Percentiles rank a stretch among this genome's conserved stretches.
Conservation (phyloP, 106 monocot species). For the Chionographis japonica region DNA sequence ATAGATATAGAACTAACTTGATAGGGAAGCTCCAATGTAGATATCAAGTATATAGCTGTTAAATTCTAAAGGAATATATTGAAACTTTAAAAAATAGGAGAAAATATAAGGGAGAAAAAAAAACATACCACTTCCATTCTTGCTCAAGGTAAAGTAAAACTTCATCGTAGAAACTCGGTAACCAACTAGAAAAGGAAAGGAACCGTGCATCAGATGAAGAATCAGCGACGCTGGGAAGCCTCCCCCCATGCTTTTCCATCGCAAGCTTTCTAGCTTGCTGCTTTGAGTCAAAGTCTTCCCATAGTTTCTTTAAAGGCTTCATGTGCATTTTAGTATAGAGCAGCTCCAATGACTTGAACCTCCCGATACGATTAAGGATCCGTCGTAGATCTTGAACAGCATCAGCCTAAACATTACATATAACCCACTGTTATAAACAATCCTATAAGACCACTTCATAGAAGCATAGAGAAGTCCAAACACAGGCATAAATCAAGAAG, state of each 20-base stretch:
- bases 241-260: conserved; percentile 55
- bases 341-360: conserved; percentile 78
- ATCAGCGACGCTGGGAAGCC: conserved; percentile 6
- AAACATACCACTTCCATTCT: conserved; percentile 96
- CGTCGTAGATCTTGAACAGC: conserved; percentile 84
- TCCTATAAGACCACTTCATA: background rate
- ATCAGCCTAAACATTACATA: conserved; percentile 49
- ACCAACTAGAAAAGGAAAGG: conserved; percentile 78
- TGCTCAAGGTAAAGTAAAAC: conserved; percentile 87
- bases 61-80: background rate
- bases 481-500: background rate
- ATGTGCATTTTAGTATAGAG: conserved; percentile 78
- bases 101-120: background rate
- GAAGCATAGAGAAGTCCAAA: background rate
- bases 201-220: conserved; percentile 18
- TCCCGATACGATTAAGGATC: conserved; percentile 89
- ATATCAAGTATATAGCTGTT: background rate
- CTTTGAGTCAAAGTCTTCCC: conserved; percentile 85
- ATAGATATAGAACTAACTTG: too few relatives aligned
- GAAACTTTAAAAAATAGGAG: background rate
- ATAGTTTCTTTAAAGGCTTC: conserved; percentile 82
- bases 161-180: conserved; percentile 96
- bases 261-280: conserved; percentile 43
- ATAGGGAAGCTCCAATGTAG: background rate
- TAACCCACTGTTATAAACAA: background rate